These are phyloP conservation scores for Euptelea pleiosperma DNA, from an alignment of 164 flowering plant genomes.

Conservation along the genomic window DNA sequence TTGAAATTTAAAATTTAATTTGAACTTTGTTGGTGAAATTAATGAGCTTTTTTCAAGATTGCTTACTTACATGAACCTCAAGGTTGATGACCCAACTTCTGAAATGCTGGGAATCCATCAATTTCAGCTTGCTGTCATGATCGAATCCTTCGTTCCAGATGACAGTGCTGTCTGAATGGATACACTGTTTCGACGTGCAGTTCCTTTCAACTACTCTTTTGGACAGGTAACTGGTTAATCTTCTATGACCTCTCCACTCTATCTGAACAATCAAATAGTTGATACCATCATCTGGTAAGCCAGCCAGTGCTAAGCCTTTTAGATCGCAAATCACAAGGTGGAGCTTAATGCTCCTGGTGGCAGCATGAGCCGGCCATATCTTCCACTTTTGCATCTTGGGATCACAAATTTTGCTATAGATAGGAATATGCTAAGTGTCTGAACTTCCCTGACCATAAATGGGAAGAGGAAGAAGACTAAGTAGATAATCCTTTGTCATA, in stretches of 20 bases:
- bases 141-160: constrained; percentile 26
- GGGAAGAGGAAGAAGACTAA: neutral
- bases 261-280: constrained; percentile 15
- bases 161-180: constrained; percentile 21
- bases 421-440: neutral
- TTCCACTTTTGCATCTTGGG: constrained; percentile 9
- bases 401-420: constrained; percentile 1
- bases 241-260: constrained; percentile 19
- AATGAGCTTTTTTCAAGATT: neutral
- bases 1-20: neutral
- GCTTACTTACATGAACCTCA: constrained; percentile 25
- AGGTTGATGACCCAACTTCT: constrained; percentile 21
- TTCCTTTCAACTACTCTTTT: constrained; percentile 4
- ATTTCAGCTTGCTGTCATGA: constrained; percentile 22
- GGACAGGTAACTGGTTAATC: neutral
- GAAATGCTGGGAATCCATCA: constrained; percentile 14
- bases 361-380: constrained; percentile 4
- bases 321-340: constrained; percentile 16
- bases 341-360: constrained; percentile 21
- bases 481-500: neutral
- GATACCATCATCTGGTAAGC: neutral
- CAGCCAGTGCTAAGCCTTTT: constrained; percentile 10
- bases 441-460: neutral
- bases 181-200: constrained; percentile 17
- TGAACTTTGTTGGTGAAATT: neutral